A percentile compares a stretch with the other conserved stretches of the same genome.
Conservation (phyloP, 768 basidiomycete genomes). For the Pleurotus djamor region DNA sequence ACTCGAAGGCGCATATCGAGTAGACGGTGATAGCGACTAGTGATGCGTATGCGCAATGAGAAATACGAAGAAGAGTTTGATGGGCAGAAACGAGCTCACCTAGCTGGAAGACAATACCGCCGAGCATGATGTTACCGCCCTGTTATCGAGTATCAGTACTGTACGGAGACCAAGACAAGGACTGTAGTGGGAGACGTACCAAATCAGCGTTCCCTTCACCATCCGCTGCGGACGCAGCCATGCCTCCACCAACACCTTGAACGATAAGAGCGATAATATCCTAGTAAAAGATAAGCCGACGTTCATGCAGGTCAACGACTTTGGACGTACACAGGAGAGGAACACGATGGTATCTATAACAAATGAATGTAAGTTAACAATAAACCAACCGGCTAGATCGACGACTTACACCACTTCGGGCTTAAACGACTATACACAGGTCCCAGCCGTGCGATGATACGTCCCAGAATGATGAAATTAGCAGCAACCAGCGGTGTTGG, state of each 20-base stretch:
- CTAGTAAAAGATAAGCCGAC: constrained; percentile 6
- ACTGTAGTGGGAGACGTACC: background rate
- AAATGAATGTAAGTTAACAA: background rate
- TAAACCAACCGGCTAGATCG: background rate
- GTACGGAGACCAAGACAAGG: background rate
- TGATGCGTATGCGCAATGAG: background rate
- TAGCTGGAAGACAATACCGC: constrained; percentile 49
- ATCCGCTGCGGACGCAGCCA: constrained; percentile 31
- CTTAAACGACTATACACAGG: constrained; percentile 42
- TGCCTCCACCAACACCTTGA: constrained; percentile 55
- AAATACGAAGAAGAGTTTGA: background rate
- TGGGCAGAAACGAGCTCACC: constrained; percentile 10
- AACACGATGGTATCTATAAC: constrained; percentile 40
- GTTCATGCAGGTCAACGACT: background rate
- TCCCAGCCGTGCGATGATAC: constrained; percentile 42
- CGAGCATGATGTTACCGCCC: constrained; percentile 52
- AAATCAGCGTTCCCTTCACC: constrained; percentile 9
- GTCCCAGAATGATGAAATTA: constrained; percentile 56
- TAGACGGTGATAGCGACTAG: constrained; percentile 41
- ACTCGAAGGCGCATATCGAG: constrained; percentile 39
- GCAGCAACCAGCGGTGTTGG: constrained; percentile 59
- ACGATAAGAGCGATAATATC: constrained; percentile 52
- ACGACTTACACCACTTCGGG: constrained; percentile 37
- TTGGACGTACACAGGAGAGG: constrained; percentile 25
- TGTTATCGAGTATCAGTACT: constrained; percentile 10